Evolutionary conservation across 2,329 filamentous ascomycete genomes (phyloP).

Genomic region (Aureobasidium musti): DNA sequence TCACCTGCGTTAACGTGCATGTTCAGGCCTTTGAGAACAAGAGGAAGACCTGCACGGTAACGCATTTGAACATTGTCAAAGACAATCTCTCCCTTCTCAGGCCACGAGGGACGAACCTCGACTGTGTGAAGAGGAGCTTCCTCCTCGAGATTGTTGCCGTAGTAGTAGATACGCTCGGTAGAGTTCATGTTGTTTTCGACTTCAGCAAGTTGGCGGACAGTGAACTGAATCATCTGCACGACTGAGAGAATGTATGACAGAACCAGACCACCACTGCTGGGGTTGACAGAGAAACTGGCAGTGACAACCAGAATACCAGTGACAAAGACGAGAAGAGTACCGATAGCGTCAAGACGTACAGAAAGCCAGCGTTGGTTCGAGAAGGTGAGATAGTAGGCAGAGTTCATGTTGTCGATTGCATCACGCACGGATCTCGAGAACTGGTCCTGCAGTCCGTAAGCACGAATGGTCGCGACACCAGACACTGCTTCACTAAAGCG

Average conservation of each 20-base stretch:
- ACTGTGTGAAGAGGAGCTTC: constrained; percentile 78
- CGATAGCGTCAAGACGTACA: constrained; percentile 79
- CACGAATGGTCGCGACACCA: constrained; percentile 81
- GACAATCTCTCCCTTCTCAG: constrained; percentile 71
- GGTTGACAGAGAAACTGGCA: constrained; percentile 79
- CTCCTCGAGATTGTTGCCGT: constrained; percentile 81
- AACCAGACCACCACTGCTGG: constrained; percentile 83
- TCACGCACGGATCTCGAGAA: constrained; percentile 71
- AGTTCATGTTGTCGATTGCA: constrained; percentile 87
- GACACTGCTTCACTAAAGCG: constrained; percentile 87
- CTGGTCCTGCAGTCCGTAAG: constrained; percentile 77
- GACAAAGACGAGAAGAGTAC: constrained; percentile 80
- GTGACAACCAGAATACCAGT: constrained; percentile 91
- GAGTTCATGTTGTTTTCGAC: constrained; percentile 99
- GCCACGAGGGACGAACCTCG: constrained; percentile 75
- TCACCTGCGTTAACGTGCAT: constrained; percentile 76
- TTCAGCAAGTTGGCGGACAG: constrained; percentile 88
- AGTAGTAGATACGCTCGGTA: constrained; percentile 88
- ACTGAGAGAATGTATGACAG: constrained; percentile 91
- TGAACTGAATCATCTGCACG: constrained; percentile 95
- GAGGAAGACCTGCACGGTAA: constrained; percentile 52
- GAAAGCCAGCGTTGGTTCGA: constrained; percentile 94
- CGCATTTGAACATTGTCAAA: constrained; percentile 56
- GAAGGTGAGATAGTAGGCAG: constrained; percentile 92
- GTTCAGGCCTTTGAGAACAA: constrained; percentile 52